Percentiles rank a stretch among this genome's conserved stretches.
phyloP scores from a whole-genome alignment of 2,329 filamentous ascomycete species.

The Akanthomyces uredinophilus region DNA sequence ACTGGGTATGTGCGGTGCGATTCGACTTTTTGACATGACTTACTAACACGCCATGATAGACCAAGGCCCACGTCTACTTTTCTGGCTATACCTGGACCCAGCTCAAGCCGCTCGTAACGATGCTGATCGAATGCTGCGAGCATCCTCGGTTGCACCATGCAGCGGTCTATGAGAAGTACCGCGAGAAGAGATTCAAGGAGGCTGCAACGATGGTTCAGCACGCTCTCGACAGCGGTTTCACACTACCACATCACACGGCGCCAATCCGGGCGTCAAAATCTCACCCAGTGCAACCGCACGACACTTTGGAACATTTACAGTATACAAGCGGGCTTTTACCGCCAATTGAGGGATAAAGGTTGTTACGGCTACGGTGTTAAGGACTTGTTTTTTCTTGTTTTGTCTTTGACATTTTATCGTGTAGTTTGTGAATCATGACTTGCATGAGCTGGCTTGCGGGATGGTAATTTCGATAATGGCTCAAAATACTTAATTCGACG shows the following conservation, averaged over 20 bases:
- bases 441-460: slow-evolving; percentile 13
- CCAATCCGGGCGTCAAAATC: slow-evolving; percentile 33
- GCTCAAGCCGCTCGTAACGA: slow-evolving; percentile 68
- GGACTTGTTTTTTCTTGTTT: slow-evolving; percentile 6
- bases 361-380: slow-evolving; percentile 9
- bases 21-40: background rate
- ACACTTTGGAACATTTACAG: slow-evolving; percentile 23
- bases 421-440: slow-evolving; percentile 15
- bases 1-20: slow-evolving; percentile 65
- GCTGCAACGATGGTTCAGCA: slow-evolving; percentile 74
- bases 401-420: slow-evolving; percentile 6
- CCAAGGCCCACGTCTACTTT: slow-evolving; percentile 80
- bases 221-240: slow-evolving; percentile 61
- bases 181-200: slow-evolving; percentile 79
- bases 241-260: slow-evolving; percentile 37
- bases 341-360: slow-evolving; percentile 27
- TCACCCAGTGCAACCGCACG: slow-evolving; percentile 19
- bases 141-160: slow-evolving; percentile 74
- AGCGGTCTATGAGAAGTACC: slow-evolving; percentile 89
- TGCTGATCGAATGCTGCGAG: slow-evolving; percentile 84
- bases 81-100: slow-evolving; percentile 89
- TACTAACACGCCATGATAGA: slow-evolving; percentile 48
- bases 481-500: slow-evolving; percentile 15
- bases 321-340: slow-evolving; percentile 26
- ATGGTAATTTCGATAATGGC: slow-evolving; percentile 14